Conservation (phyloP, 495 filamentous ascomycete species). For the Neurospora sp. region DNA sequence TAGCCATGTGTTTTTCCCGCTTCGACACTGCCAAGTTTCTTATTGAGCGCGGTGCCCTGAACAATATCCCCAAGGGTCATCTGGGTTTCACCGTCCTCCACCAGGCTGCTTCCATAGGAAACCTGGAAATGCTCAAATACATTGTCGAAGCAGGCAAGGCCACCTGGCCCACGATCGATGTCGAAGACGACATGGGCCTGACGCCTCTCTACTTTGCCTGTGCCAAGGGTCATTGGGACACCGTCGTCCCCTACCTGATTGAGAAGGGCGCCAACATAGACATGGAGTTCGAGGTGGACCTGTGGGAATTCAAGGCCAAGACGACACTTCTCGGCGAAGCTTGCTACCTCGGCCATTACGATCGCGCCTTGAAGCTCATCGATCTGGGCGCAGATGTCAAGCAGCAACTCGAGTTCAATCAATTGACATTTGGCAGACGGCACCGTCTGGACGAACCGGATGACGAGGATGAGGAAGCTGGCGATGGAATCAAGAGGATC, state of each 20-base stretch:
- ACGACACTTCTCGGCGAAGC: constrained; percentile 6
- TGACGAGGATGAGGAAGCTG: background rate
- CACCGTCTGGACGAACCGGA: background rate
- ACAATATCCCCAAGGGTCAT: background rate
- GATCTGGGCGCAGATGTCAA: constrained; percentile 7
- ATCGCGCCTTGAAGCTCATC: constrained; percentile 1
- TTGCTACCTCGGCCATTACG: constrained; percentile 6
- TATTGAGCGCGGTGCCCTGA: constrained; percentile 1
- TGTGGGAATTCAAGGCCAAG: background rate
- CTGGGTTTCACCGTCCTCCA: background rate
- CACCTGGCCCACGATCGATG: background rate
- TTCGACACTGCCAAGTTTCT: constrained; percentile 3
- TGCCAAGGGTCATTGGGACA: background rate
- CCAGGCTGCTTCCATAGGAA: constrained; percentile 3
- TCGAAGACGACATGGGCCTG: constrained; percentile 1
- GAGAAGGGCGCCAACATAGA: constrained; percentile 2
- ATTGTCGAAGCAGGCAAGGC: background rate
- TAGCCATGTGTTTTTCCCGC: constrained; percentile 7
- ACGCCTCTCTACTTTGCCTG: constrained; percentile 6
- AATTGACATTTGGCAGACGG: background rate
- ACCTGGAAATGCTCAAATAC: background rate
- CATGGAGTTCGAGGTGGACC: background rate
- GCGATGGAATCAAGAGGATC: background rate
- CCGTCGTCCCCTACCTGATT: background rate
- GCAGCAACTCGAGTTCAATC: background rate